Evolutionary conservation across 495 filamentous ascomycete species (phyloP).

Genomic region (Pseudoneurospora amorphoporcata): DNA sequence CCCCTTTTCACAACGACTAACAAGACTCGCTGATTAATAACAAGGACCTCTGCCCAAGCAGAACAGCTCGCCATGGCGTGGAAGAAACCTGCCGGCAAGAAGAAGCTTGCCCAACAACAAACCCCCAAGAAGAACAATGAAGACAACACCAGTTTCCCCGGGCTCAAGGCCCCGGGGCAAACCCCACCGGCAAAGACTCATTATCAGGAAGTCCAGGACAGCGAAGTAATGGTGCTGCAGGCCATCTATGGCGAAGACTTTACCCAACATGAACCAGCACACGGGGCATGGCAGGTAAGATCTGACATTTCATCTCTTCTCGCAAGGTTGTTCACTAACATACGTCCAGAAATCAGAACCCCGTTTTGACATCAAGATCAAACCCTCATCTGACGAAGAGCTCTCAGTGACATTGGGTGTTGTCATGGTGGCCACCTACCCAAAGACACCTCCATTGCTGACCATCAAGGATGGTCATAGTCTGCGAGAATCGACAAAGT

Average conservation of each 20-base stretch:
- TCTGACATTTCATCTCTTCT: not conserved
- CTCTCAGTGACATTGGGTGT: conserved; percentile 53
- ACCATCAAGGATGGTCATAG: conserved; percentile 52
- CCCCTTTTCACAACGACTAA: not conserved
- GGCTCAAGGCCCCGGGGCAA: conserved; percentile 27
- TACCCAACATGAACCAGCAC: conserved; percentile 56
- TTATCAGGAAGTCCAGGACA: conserved; percentile 74
- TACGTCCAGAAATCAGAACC: conserved; percentile 60
- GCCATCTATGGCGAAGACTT: conserved; percentile 94
- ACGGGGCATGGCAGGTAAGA: conserved; percentile 76
- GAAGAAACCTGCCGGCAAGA: conserved; percentile 30
- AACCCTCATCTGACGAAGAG: conserved; percentile 58
- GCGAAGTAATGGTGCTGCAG: conserved; percentile 77
- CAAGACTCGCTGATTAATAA: not conserved
- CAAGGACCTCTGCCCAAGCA: not conserved
- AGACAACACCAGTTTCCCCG: conserved; percentile 29
- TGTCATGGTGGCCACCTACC: conserved; percentile 82
- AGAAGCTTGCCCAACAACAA: conserved; percentile 25
- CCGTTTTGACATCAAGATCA: conserved; percentile 68
- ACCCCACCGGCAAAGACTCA: conserved; percentile 40
- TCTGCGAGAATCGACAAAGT: conserved; percentile 52
- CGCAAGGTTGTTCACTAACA: conserved; percentile 3
- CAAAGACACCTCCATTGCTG: conserved; percentile 71
- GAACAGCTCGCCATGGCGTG: conserved; percentile 31
- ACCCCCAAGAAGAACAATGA: conserved; percentile 22